Percentiles rank a stretch among this genome's conserved stretches.
These are phyloP conservation scores for Cladosporium cucumerinum DNA, from an alignment of 2,329 filamentous ascomycete species.

Conservation along the genomic window DNA sequence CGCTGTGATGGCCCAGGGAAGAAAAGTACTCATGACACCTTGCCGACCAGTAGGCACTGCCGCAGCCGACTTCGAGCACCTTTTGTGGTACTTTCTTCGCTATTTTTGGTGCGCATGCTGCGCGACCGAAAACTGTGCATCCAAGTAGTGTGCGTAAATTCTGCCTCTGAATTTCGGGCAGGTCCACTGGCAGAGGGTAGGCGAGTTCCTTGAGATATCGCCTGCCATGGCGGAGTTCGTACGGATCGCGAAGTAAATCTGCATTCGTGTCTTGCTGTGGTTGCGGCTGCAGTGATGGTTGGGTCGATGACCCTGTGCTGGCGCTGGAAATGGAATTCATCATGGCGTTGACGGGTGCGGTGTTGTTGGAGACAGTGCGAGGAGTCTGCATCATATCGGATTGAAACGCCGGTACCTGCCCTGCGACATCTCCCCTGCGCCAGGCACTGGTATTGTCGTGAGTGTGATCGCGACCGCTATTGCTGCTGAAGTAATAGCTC, in stretches of 20 bases:
- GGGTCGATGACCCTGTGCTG: constrained; percentile 9
- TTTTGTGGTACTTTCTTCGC: constrained; percentile 66
- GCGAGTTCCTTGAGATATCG: constrained; percentile 76
- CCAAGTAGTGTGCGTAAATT: constrained; percentile 78
- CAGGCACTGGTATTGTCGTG: constrained; percentile 1
- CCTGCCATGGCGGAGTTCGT: constrained; percentile 68
- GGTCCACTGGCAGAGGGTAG: constrained; percentile 86
- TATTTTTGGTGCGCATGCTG: constrained; percentile 69
- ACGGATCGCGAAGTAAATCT: constrained; percentile 6
- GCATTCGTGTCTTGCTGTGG: neutral
- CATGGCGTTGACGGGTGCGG: neutral
- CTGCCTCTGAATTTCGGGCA: constrained; percentile 83
- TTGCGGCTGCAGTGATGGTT: neutral
- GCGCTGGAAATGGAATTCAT: constrained; percentile 6
- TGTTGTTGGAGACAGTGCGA: constrained; percentile 5
- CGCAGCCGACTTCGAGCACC: constrained; percentile 84
- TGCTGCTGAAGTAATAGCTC: constrained; percentile 15
- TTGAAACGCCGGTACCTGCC: neutral
- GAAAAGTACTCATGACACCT: constrained; percentile 79
- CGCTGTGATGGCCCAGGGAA: constrained; percentile 62
- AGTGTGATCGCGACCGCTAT: constrained; percentile 1
- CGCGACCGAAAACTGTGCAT: constrained; percentile 75
- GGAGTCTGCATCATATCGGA: constrained; percentile 11
- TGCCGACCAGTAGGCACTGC: constrained; percentile 83
- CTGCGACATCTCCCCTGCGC: constrained; percentile 12